A percentile compares a stretch with the other conserved stretches of the same genome.
phyloP scores from a whole-genome alignment of 768 basidiomycete species.

The Steccherinum ochraceum region DNA sequence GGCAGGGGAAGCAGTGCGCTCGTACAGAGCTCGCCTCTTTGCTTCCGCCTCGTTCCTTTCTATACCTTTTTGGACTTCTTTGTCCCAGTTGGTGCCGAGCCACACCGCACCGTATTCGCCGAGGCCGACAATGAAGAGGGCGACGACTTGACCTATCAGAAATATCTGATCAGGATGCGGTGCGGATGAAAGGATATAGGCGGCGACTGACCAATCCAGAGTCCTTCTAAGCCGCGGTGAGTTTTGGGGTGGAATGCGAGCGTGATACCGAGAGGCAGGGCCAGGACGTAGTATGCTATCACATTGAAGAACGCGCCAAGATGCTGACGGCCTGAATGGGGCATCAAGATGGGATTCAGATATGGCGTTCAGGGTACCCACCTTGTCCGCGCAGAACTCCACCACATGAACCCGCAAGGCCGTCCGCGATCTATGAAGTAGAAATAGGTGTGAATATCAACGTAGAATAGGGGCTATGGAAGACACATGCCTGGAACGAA shows the following conservation, averaged over 20 bases:
- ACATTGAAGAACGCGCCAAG: slow-evolving; percentile 72
- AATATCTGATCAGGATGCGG: slow-evolving; percentile 14
- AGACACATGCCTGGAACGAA: slow-evolving; percentile 36
- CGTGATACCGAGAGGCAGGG: slow-evolving; percentile 44
- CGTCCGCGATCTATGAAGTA: slow-evolving; percentile 38
- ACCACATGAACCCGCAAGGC: slow-evolving; percentile 45
- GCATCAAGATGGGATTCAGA: slow-evolving; percentile 1
- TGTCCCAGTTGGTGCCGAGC: slow-evolving; percentile 43
- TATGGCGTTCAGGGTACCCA: slow-evolving; percentile 10
- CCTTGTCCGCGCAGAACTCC: slow-evolving; percentile 45
- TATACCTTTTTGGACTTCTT: slow-evolving; percentile 36
- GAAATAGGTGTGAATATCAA: not conserved
- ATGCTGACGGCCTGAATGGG: slow-evolving; percentile 56
- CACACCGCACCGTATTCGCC: slow-evolving; percentile 61
- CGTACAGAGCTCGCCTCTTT: slow-evolving; percentile 8
- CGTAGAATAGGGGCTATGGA: not conserved
- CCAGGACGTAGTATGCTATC: slow-evolving; percentile 54
- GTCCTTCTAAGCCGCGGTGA: slow-evolving; percentile 38
- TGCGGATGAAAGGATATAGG: not conserved
- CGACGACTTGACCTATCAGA: slow-evolving; percentile 60
- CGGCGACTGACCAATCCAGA: slow-evolving; percentile 39
- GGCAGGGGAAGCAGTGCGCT: not conserved
- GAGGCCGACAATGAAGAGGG: slow-evolving; percentile 63
- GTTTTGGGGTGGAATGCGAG: slow-evolving; percentile 37
- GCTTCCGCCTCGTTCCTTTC: slow-evolving; percentile 24